Evolutionary conservation across 2,329 filamentous ascomycete genomes (phyloP), one percentile per base, ranked within the genome.

Genomic region (Fusarium denticulatum): DNA sequence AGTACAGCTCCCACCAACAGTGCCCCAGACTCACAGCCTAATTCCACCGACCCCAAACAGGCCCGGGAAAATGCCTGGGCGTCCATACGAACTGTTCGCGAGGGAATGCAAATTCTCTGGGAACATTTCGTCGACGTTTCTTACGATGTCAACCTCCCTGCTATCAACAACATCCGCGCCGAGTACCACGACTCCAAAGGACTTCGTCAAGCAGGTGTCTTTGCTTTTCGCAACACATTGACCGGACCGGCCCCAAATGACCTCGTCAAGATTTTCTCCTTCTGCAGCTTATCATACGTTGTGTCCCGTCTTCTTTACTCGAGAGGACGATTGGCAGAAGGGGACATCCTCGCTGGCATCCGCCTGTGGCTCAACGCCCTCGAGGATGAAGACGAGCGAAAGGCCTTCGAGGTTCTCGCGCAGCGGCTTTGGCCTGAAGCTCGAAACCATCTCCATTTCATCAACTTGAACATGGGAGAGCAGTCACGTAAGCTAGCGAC

Each of bases 261-360:
- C 3, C 57, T 77, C 1, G 20, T 26, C 5, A 64, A 67, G 0
- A 15, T 77, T 3, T 75, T 78, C 15, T 72, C 76, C 0, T 75
- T 78, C 12, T 61, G 73, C 12, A 66, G 70, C 15, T n/a, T 78
- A 3, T 78, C 76, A 0, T 76, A 77, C 4, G 71, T 76, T 0
- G 67, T 75, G 1, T 77, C 76, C 0, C 24, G 59, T 8, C 60
- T 78, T 0, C 50, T 77, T 0, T 37, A 34, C 7, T 30, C 56
- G 0, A 63, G 55, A 5, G 57, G 43, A 0, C 39, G 66, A 4
- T 3, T 77, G 3, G n/a, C 22, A 5, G 18, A 72, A 14, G 11
- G 16, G 0, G 56, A 76, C 0, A 66, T 78, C 3, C 39, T 78
- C 1, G 47, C 53, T 11, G 76, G 73, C 3, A 10, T 78, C 20